Evolutionary conservation across 2,329 filamentous ascomycete genomes (phyloP), one percentile per base, ranked within the genome.

Genomic region (Fusarium euwallaceae): DNA sequence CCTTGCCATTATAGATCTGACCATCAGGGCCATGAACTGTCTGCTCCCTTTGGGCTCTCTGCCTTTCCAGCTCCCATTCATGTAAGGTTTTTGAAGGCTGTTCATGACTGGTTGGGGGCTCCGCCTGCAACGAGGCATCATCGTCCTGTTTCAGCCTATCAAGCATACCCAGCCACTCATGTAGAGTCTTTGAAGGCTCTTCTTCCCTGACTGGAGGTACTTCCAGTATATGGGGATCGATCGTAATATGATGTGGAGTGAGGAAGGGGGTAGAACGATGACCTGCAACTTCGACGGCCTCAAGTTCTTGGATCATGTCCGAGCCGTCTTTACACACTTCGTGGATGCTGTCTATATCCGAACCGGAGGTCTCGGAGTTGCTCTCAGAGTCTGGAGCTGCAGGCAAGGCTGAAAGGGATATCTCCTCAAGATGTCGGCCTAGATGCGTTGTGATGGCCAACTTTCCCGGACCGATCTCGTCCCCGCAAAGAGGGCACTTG

Each of bases 401-500:
- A 20, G 69, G 65, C 1, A 67, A 53, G 6, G 65, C 45, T 4
- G 36, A 27, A 4, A 67, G 41, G 20, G 60, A 67, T 14, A 67
- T 67, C 22, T 64, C 48, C 20, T 67, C 65, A 3, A 67, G 65
- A 41, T 67, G 65, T 14, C 16, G 32, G 4, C 27, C 22, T 2
- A 67, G 48, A 20, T 67, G 65, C 2, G 43, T 16, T 4, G 32
- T 59, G 37, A 67, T 39, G 4, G 14, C 4, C 6, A 12, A n/a
- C 22, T 29, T 10, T 1, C 65, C 65, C 14, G 48, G 22, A 0
- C 37, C 65, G 1, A 17, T 64, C 6, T 24, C 20, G 4, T 34
- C 22, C 7, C 29, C 37, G 4, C 65, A 67, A 5, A 67, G 48
- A 5, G 65, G 60, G 9, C 65, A 67, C 29, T 59, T 12, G 20